Evolutionary conservation across 345 rosid genomes (phyloP).

Genomic region (Hibiscus tridactylites): DNA sequence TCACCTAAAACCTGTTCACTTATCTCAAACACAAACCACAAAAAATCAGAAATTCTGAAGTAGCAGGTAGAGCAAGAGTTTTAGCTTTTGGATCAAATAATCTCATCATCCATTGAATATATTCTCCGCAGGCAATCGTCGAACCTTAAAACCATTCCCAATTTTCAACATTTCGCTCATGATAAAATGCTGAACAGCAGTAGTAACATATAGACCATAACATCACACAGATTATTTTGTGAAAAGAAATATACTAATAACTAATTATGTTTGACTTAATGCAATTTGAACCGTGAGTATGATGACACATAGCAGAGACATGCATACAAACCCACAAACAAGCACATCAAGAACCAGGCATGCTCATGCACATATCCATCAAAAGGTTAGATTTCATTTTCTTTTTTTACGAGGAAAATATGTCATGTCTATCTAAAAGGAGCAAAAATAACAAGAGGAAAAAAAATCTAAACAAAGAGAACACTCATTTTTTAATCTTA

Average conservation of each 20-base stretch:
- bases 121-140: not conserved
- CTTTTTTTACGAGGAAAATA: not conserved
- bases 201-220: not conserved
- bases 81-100: not conserved
- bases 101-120: not conserved
- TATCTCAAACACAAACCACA: conserved; percentile 8
- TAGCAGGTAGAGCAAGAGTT: not conserved
- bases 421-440: not conserved
- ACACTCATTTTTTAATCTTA: not conserved
- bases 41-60: conserved; percentile 31
- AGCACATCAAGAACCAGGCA: not conserved
- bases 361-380: not conserved
- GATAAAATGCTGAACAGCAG: conserved; percentile 19
- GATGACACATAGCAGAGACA: not conserved
- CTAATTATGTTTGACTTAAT: not conserved
- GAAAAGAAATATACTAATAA: not conserved
- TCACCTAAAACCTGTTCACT: conserved; percentile 32
- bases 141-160: not conserved
- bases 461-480: not conserved
- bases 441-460: not conserved
- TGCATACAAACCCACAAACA: not conserved
- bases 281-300: not conserved
- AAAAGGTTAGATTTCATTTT: not conserved
- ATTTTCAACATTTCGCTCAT: not conserved
- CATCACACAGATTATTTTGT: not conserved